phyloP scores from a whole-genome alignment of 441 rosid genomes.

The Gossypium trilobum region DNA sequence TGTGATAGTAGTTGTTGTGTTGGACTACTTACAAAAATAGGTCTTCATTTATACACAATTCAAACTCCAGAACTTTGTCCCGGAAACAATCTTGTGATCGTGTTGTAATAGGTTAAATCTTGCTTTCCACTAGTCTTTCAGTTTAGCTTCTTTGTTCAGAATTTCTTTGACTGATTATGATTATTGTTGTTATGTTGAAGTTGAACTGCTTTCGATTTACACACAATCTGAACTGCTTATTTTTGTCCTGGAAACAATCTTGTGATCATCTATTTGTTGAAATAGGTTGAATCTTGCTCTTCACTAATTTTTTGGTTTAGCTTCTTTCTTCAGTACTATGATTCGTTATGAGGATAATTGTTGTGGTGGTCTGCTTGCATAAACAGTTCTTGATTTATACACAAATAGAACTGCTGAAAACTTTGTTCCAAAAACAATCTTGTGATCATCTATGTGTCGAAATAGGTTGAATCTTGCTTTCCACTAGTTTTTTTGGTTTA shows the following conservation, averaged over 20 bases:
- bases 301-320: not conserved
- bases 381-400: no score
- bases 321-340: conserved; percentile 2
- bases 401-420: not conserved
- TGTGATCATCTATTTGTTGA: not conserved
- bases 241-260: not conserved
- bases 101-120: not conserved
- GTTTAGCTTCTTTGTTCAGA: conserved; percentile 8
- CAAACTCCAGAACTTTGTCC: not conserved
- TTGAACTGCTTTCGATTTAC: not conserved
- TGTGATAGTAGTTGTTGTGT: not conserved
- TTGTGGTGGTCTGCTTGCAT: not conserved
- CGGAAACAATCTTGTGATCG: not conserved
- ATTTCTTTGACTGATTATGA: not conserved
- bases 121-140: not conserved
- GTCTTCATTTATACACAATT: not conserved
- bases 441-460: not conserved
- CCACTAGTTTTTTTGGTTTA: not conserved
- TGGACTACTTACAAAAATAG: not conserved
- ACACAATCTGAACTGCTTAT: not conserved
- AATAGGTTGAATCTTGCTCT: not conserved
- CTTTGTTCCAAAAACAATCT: not conserved
- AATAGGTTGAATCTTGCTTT: conserved; percentile 2
- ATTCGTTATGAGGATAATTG: not conserved
- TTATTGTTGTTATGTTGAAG: not conserved